Evolutionary conservation across 2,329 filamentous ascomycete species (phyloP), one percentile per base, ranked within the genome.

Genomic region (Ophiostoma montium): DNA sequence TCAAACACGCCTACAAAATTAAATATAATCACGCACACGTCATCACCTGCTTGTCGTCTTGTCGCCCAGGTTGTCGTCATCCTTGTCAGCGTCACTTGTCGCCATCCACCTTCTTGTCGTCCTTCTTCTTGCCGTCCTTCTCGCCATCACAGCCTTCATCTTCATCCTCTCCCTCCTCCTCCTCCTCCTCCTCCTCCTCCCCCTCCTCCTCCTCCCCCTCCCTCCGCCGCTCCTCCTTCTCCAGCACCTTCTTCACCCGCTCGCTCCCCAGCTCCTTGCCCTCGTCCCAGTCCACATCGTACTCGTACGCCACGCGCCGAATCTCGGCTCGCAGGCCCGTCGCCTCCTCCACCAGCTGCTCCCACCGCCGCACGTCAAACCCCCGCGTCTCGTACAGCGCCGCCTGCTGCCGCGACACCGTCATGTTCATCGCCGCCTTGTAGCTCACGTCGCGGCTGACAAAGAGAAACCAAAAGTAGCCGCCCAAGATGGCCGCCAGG

Each of bases 381-480:
- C 86, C 86, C 11, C 79, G 77, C 39, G 73, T 68, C 56, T 84
- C 73, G 62, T 95, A 95, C 11, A 95, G 69, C 47, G 80, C 78
- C 49, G 76, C 74, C 64, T 94, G 88, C 5, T 88, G 76, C 33
- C 80, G 74, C 35, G 78, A 86, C 35, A 95, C 84, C 7, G 89
- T 95, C 48, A 94, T 74, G 62, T 94, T 89, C 67, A 95, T 79
- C 27, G 89, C 87, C 2, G 82, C 82, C 56, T 84, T 82, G 69
- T 95, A 95, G 55, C 79, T 86, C 11, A 94, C 80, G 65, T 95
- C 88, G 18, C 85, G 78, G 66, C 89, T 94, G 68, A 95, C 86
- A 65, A 89, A 94, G 12, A 95, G 69, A 62, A 95, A 95, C 86
- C 87, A 95, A 48, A 94, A 70, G 60, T 95, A 95, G 56, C 87